Evolutionary conservation across 1,284 basidiomycete species (phyloP), one percentile per base, ranked within the genome.

Genomic region (Puccinia triticina): DNA sequence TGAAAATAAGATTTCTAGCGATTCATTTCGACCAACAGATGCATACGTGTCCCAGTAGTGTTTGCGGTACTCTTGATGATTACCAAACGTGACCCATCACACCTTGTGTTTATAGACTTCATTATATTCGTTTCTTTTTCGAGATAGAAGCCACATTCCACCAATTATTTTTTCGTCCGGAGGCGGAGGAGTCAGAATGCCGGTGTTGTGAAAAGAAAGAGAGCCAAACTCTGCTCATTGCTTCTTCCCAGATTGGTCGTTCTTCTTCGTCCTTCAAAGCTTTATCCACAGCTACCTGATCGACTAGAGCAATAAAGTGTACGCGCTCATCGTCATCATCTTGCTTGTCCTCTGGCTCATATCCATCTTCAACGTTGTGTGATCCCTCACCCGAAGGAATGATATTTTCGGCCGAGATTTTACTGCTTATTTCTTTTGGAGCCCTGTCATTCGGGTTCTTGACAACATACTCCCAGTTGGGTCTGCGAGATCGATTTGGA

Each of bases 81-180:
- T 43, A 4, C 40, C 40, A 43, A 43, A 43, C 12, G 40, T 43
- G 7, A 43, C 40, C 40, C 40, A 43, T 4, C 12, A 12, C 4
- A 12, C 40, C 40, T 43, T 43, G 40, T 43, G 40, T 12, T 43
- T 43, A 12, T 43, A 43, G 7, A 43, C 40, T 12, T 43, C 40
- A 43, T 43, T 4, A 12, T 43, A 43, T 12, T 72, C 34, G n/a
- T 72, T 72, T 23, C 14, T 2, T 32, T 74, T 74, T 21, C 21
- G 32, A 11, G 61, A 29, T 1, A 78, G n/a, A 1, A 46, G 11
- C 77, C 77, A 78, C 77, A 78, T 78, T 48, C 77, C 77, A 8
- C 77, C 77, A 18, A 78, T 66, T 4, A 78, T 53, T 21, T 78
- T 78, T 1, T 50, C 48, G 32, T 67, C 34, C 26, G 21, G 21